phyloP scores from a whole-genome alignment of 2,329 filamentous ascomycete genomes.

The Xylariaceae sp. region DNA sequence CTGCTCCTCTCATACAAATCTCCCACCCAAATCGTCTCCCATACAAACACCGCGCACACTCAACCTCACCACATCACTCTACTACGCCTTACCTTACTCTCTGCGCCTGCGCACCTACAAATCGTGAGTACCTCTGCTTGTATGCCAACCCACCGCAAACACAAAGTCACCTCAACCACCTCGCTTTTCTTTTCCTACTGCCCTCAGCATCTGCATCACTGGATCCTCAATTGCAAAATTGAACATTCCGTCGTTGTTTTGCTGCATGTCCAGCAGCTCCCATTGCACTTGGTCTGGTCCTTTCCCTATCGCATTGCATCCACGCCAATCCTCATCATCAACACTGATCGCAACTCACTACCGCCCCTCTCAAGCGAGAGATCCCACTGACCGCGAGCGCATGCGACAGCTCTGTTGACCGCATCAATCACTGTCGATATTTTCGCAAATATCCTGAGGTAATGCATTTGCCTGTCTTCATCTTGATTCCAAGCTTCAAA shows the following conservation, averaged over 20 bases:
- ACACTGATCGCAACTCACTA: slow-evolving; percentile 16
- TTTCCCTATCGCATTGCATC: slow-evolving; percentile 1
- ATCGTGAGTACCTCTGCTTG: slow-evolving; percentile 52
- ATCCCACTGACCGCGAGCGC: slow-evolving; percentile 28
- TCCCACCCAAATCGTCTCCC: slow-evolving; percentile 52
- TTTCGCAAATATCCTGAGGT: slow-evolving; percentile 32
- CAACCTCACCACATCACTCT: slow-evolving; percentile 40
- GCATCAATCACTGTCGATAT: slow-evolving; percentile 24
- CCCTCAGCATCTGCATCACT: not conserved
- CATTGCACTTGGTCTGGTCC: slow-evolving; percentile 9
- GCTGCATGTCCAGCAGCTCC: slow-evolving; percentile 7
- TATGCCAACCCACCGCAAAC: slow-evolving; percentile 38
- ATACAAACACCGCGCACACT: slow-evolving; percentile 46
- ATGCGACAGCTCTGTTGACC: slow-evolving; percentile 35
- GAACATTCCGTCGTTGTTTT: slow-evolving; percentile 8
- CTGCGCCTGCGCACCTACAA: slow-evolving; percentile 23
- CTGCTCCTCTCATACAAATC: slow-evolving; percentile 57
- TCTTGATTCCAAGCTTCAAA: slow-evolving; percentile 36
- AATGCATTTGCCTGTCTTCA: slow-evolving; percentile 30
- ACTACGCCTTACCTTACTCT: slow-evolving; percentile 29
- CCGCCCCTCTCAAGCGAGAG: slow-evolving; percentile 8
- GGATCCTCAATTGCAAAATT: slow-evolving; percentile 10
- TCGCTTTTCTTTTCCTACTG: slow-evolving; percentile 7
- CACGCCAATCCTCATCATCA: slow-evolving; percentile 4
- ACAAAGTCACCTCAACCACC: slow-evolving; percentile 38